A percentile compares a stretch with the other conserved stretches of the same genome.
phyloP scores from a whole-genome alignment of 805 yeast species.

The Metschnikowia peoriensis region DNA sequence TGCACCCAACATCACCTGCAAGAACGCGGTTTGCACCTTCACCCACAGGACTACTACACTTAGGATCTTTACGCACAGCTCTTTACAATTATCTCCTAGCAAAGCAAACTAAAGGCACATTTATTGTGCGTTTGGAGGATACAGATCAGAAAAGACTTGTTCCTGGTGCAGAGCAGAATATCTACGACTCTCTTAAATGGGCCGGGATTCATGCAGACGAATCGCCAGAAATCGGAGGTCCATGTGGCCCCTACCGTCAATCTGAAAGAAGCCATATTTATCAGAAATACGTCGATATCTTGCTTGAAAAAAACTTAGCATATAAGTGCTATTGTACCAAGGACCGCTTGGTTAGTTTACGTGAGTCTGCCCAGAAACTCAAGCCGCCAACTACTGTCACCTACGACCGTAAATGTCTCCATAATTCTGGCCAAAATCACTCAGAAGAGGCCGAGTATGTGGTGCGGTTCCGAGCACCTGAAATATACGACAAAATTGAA shows the following conservation, averaged over 20 bases:
- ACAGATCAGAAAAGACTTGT: constrained; percentile 84
- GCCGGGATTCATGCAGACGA: constrained; percentile 76
- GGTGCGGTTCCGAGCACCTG: constrained; percentile 77
- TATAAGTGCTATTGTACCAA: constrained; percentile 86
- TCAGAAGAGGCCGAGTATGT: constrained; percentile 38
- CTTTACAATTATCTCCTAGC: constrained; percentile 85
- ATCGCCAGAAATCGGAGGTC: constrained; percentile 64
- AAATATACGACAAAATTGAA: constrained; percentile 56
- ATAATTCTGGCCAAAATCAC: constrained; percentile 39
- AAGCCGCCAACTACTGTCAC: constrained; percentile 90
- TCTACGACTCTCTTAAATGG: constrained; percentile 76
- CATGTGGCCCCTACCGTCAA: constrained; percentile 78
- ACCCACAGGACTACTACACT: constrained; percentile 92
- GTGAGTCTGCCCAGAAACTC: constrained; percentile 70
- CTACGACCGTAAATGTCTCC: constrained; percentile 78
- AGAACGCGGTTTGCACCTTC: constrained; percentile 96
- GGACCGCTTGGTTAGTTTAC: constrained; percentile 64
- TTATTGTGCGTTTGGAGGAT: constrained; percentile 83
- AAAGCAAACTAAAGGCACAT: constrained; percentile 72
- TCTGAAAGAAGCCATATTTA: constrained; percentile 75
- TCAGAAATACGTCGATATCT: constrained; percentile 49
- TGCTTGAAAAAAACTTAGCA: constrained; percentile 68
- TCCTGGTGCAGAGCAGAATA: constrained; percentile 76
- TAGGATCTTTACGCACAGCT: constrained; percentile 93
- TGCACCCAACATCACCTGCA: constrained; percentile 54